Conservation (phyloP, 768 basidiomycete genomes). For the Tricholoma hemisulphureum region DNA sequence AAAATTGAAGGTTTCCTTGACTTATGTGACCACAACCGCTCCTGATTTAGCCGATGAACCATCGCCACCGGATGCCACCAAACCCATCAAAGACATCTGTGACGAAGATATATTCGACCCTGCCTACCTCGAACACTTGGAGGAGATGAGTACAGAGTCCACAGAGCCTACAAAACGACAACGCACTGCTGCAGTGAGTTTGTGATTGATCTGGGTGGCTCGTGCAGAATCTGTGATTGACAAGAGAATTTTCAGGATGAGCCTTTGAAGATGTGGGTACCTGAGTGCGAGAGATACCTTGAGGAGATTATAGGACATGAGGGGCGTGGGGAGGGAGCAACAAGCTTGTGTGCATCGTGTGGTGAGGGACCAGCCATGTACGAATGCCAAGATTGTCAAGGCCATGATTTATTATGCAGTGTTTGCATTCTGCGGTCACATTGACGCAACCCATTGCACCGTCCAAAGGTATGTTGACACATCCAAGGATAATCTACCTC, state of each 20-base stretch:
- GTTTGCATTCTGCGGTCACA: conserved; percentile 7
- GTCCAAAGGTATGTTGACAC: neutral
- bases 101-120: conserved; percentile 4
- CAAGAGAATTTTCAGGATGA: conserved; percentile 7
- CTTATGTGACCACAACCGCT: neutral
- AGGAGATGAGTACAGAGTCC: neutral
- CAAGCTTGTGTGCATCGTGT: neutral
- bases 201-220: neutral
- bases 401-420: conserved; percentile 2
- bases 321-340: conserved; percentile 5
- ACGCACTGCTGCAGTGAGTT: conserved; percentile 6
- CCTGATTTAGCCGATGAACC: no score
- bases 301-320: conserved; percentile 13
- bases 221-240: neutral
- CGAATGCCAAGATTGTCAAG: conserved; percentile 9
- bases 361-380: neutral
- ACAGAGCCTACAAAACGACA: neutral
- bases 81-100: neutral
- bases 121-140: conserved; percentile 3
- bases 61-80: neutral
- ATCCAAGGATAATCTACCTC: no score
- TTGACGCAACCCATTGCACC: conserved; percentile 5
- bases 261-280: conserved; percentile 1
- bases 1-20: conserved; percentile 1
- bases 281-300: conserved; percentile 6